Percentiles rank a stretch among this genome's conserved stretches.
phyloP scores from a whole-genome alignment of 1,139 yeast genomes.

The Magnusiomyces fungicola region DNA sequence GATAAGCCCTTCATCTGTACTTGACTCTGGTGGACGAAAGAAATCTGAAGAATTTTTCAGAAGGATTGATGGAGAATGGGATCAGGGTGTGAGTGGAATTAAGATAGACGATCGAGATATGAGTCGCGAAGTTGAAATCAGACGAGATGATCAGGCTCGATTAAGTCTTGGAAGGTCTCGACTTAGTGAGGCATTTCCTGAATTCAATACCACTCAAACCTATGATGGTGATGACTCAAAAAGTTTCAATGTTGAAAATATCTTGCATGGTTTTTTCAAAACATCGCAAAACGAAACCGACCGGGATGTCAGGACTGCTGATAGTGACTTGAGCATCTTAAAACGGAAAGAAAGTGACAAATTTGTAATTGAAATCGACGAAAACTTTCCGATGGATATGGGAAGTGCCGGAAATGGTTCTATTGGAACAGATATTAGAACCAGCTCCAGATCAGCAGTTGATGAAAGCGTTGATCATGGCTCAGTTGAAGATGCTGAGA shows the following conservation, averaged over 20 bases:
- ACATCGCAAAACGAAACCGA: no score
- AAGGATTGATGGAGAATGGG: not conserved
- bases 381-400: slow-evolving; percentile 5
- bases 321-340: not conserved
- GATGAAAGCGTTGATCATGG: no score
- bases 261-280: no score
- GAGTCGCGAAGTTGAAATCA: slow-evolving; percentile 5
- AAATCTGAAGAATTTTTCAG: no score
- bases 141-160: slow-evolving; percentile 6
- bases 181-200: slow-evolving; percentile 15
- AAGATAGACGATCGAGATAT: not conserved
- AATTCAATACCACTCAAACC: slow-evolving; percentile 11
- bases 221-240: slow-evolving; percentile 2
- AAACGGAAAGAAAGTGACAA: slow-evolving; percentile 10
- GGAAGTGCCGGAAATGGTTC: not conserved
- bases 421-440: not conserved
- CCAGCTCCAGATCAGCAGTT: no score
- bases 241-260: no score
- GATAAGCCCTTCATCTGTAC: not conserved
- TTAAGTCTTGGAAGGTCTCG: slow-evolving; percentile 8
- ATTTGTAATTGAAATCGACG: slow-evolving; percentile 13
- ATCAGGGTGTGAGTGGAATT: not conserved
- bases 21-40: no score
- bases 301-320: not conserved
- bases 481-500: no score